Conservation (phyloP, 2,329 filamentous ascomycete species). For the Monascus ruber region DNA sequence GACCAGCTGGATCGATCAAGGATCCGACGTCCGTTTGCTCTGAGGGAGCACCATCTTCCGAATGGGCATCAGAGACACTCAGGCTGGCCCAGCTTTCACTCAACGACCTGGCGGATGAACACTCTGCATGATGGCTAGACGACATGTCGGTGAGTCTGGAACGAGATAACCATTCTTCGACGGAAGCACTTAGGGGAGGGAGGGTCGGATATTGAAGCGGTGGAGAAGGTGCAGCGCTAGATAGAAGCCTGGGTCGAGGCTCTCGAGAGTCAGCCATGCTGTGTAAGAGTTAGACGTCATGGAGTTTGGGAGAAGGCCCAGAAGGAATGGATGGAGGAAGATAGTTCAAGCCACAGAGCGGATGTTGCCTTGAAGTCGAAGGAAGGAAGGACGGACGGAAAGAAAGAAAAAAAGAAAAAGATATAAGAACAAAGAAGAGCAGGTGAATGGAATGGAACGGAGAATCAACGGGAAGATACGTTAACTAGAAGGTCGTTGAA, state of each 20-base stretch:
- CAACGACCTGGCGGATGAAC: constrained; percentile 17
- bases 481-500: neutral
- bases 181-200: constrained; percentile 26
- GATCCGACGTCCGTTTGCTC: constrained; percentile 34
- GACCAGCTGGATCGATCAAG: constrained; percentile 29
- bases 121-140: constrained; percentile 15
- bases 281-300: constrained; percentile 10
- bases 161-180: constrained; percentile 31
- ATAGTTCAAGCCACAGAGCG: neutral
- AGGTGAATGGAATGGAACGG: neutral
- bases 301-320: constrained; percentile 5
- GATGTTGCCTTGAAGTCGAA: constrained; percentile 1
- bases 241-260: constrained; percentile 16
- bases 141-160: constrained; percentile 32
- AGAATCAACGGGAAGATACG: constrained; percentile 3
- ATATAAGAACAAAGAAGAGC: constrained; percentile 1
- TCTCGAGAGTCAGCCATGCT: constrained; percentile 29
- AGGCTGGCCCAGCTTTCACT: constrained; percentile 38
- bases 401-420: neutral
- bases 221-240: constrained; percentile 16
- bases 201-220: constrained; percentile 32
- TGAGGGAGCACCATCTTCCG: constrained; percentile 34
- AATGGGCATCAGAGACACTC: constrained; percentile 32
- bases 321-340: constrained; percentile 1
- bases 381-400: neutral